Evolutionary conservation across 306 rosid species (phyloP), one percentile per base, ranked within the genome.

Genomic region (Gynostemma pentaphyllum): DNA sequence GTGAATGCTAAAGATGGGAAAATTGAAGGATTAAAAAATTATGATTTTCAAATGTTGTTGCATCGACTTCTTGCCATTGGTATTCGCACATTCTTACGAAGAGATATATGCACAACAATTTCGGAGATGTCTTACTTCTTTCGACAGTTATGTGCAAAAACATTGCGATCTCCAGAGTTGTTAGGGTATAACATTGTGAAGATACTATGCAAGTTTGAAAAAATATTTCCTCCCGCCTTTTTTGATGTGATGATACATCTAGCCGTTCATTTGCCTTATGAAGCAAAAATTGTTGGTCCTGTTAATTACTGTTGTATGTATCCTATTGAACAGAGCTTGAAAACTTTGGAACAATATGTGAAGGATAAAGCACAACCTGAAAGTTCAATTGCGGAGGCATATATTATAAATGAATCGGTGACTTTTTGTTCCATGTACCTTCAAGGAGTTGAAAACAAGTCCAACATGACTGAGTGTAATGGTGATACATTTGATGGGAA

Each of bases 171-270:
- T 14, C 2, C 0, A 18, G 59, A 71, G n/a, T n/a, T 52, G 29
- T 30, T 60, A n/a, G 18, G 40, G n/a, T 48, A 39, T 39, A 30
- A 61, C 11, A 61, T 61, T 4, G 49, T 61, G 1, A 37, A 39
- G 32, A 61, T 61, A 61, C 24, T 61, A 5, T 60, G 68, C 11
- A 60, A 70, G 26, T 12, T 70, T 12, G 61, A 63, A 10, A 45
- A 16, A 10, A 51, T 42, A 1, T 63, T 50, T 42, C 40, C 23
- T 0, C 75, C 57, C 0, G 5, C 48, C 0, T 63, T 63, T 5
- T 71, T 71, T 15, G 69, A 71, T 30, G 10, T 71, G 7, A 46
- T 46, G 51, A n/a, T n/a, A n/a, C n/a, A n/a, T n/a, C n/a, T n/a
- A n/a, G n/a, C n/a, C n/a, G n/a, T n/a, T n/a, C n/a, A n/a, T n/a